Percentiles rank a stretch among this genome's conserved stretches.
Conservation (phyloP, 2,329 filamentous ascomycete species). For the Tolypocladium ovalisporum region DNA sequence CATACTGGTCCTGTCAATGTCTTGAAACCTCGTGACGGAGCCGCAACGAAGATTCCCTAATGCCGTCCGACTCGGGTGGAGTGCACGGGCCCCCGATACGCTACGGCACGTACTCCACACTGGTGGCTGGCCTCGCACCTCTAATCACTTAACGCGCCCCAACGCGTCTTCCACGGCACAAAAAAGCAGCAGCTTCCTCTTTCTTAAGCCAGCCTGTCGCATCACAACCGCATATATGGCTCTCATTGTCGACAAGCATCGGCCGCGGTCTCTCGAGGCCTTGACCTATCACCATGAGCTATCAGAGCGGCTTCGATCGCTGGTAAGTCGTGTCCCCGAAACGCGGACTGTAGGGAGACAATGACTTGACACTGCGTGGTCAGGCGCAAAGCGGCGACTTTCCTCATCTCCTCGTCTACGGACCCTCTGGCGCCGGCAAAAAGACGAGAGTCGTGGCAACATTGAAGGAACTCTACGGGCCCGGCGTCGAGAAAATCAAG, state of each 20-base stretch:
- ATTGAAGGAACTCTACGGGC: slow-evolving; percentile 86
- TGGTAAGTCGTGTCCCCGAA: slow-evolving; percentile 45
- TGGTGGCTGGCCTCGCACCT: not conserved
- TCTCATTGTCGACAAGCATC: slow-evolving; percentile 61
- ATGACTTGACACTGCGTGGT: slow-evolving; percentile 1
- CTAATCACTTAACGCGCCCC: slow-evolving; percentile 25
- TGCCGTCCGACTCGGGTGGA: not conserved
- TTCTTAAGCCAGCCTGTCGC: slow-evolving; percentile 4
- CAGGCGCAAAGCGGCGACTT: slow-evolving; percentile 96
- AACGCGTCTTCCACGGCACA: slow-evolving; percentile 18
- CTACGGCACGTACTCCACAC: not conserved
- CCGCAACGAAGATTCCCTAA: no score
- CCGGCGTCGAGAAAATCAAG: slow-evolving; percentile 99
- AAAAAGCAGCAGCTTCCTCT: slow-evolving; percentile 11
- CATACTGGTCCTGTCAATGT: not conserved
- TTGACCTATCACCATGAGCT: slow-evolving; percentile 84
- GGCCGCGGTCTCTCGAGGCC: slow-evolving; percentile 62
- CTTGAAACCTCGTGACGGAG: no score
- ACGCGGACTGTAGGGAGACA: not conserved
- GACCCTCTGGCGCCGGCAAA: slow-evolving; percentile 91
- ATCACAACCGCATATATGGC: slow-evolving; percentile 36
- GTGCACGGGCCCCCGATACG: not conserved
- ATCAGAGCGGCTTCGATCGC: slow-evolving; percentile 72
- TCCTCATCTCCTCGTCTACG: slow-evolving; percentile 93
- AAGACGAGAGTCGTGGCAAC: slow-evolving; percentile 96